Base-by-base conservation (phyloP, 108 stramenopile species). In the Nitzschia sp. region DNA sequence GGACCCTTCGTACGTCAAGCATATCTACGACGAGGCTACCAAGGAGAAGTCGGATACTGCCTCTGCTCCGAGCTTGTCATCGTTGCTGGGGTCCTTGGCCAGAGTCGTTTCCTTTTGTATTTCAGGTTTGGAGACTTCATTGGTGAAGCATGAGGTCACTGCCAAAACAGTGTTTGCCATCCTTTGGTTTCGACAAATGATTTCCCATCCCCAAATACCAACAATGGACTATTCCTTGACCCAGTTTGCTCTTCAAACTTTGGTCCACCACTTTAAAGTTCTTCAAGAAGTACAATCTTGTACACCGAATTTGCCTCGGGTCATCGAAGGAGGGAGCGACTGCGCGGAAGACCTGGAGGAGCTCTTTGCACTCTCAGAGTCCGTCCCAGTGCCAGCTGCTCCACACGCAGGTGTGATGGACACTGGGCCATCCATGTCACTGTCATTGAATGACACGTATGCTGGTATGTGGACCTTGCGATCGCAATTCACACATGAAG, bases 221-320 rank as follows among this genome's bases (percentile, higher is more conserved):
- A 50, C 73, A 6, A 41, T 75, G 43, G 73, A 75, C 56, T 46
- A 51, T 38, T 51, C 29, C 20, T 67, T 67, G 61, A 50, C 41
- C 2, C 39, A 51, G 44, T 67, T 61, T 44, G 73, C 67, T 41
- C 6, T 75, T 3, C 11, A 26, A 3, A 53, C 55, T 2, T 51
- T 73, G 39, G 72, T 50, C 6, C 34, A 58, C 9, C 40, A 51
- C 25, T 17, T 72, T 10, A 25, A 42, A 56, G 24, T 21, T 7
- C 17, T 59, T 20, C 29, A 34, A 34, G 29, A 34, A 5, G 64
- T 58, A 14, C 41, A 34, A 22, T 42, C 56, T 42, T 22, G 63
- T 25, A 21, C 71, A 12, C 46, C 54, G 0, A 51, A 8, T 1
- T 39, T 56, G 38, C 9, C 48, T 0, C n/a, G 48, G 25, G 21